Base-by-base conservation (phyloP, 495 filamentous ascomycete species). In the Acidomyces sp. region DNA sequence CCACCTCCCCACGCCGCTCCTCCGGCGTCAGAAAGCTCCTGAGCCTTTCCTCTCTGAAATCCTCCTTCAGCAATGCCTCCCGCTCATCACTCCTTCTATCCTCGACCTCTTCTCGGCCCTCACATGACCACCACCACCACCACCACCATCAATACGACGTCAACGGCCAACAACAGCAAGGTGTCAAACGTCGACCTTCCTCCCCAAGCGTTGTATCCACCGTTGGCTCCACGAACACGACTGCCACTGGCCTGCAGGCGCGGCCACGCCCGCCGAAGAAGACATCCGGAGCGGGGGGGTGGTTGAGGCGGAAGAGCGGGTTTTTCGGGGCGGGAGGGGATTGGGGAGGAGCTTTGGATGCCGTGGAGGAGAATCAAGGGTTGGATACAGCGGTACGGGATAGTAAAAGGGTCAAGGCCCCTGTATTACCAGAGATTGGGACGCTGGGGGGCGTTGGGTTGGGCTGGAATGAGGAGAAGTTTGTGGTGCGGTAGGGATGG, bases 291-390 rank as follows among this genome's bases (percentile, higher is more conserved):
- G 41, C n/a, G n/a, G n/a, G 49, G 20, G 31, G 43, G 19, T 42
- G 49, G 45, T 49, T 46, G 37, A 53, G 43, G 52, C 46, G 59
- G 27, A 62, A 57, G 54, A 62, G 59, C 38, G 41, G 51, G 13
- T 43, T 55, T 20, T 50, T 49, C 28, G 25, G 20, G 27, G 33
- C 47, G 11, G 38, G 39, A 38, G 38, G 43, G 7, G 50, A 47
- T 2, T 17, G 17, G n/a, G 21, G 21, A 6, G n/a, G 9, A 29
- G 6, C 18, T 17, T 41, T 55, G 34, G 46, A 43, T 7, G 45
- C 35, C 5, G 49, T 48, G 26, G 37, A 34, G 9, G 44, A 52
- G 38, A 35, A 23, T 17, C 41, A 35, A 34, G 44, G 28, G 27
- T 48, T 28, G 3, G 41, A 42, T 25, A 53, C 33, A 16, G n/a